A percentile compares a stretch with the other conserved stretches of the same genome.
phyloP scores from a whole-genome alignment of 2,329 filamentous ascomycete species.

The Aspergillus vadensis region DNA sequence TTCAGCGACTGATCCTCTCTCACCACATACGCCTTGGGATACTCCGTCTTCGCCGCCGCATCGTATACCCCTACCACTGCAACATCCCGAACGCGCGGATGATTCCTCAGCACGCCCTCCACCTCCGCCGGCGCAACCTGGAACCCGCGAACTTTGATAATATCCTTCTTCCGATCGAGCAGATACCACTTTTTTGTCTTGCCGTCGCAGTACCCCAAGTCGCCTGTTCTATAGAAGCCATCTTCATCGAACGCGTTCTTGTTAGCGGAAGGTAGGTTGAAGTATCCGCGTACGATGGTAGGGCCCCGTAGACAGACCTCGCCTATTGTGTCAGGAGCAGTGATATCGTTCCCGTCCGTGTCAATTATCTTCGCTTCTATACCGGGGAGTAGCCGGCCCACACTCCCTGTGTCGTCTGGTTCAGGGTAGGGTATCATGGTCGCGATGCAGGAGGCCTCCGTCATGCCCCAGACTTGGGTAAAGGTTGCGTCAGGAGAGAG shows the following conservation, averaged over 20 bases:
- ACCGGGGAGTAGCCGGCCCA: slow-evolving; percentile 18
- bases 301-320: slow-evolving; percentile 71
- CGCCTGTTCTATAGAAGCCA: slow-evolving; percentile 78
- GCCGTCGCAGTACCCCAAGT: slow-evolving; percentile 70
- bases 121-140: slow-evolving; percentile 65
- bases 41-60: not conserved
- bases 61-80: slow-evolving; percentile 56
- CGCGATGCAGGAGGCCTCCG: not conserved
- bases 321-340: slow-evolving; percentile 20
- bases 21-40: not conserved
- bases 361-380: slow-evolving; percentile 8
- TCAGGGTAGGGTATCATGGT: not conserved
- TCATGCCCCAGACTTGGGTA: slow-evolving; percentile 8
- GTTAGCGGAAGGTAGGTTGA: slow-evolving; percentile 69
- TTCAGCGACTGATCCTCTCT: not conserved
- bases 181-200: slow-evolving; percentile 73
- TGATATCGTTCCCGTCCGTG: not conserved
- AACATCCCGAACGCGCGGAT: slow-evolving; percentile 52
- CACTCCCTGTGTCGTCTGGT: slow-evolving; percentile 6
- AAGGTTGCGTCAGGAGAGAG: not conserved
- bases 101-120: slow-evolving; percentile 48
- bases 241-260: slow-evolving; percentile 63
- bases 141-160: slow-evolving; percentile 63
- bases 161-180: slow-evolving; percentile 69
- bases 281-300: slow-evolving; percentile 74